Evolutionary conservation across 306 rosid species (phyloP), one percentile per base, ranked within the genome.

Genomic region (Ormosia semicastrata): DNA sequence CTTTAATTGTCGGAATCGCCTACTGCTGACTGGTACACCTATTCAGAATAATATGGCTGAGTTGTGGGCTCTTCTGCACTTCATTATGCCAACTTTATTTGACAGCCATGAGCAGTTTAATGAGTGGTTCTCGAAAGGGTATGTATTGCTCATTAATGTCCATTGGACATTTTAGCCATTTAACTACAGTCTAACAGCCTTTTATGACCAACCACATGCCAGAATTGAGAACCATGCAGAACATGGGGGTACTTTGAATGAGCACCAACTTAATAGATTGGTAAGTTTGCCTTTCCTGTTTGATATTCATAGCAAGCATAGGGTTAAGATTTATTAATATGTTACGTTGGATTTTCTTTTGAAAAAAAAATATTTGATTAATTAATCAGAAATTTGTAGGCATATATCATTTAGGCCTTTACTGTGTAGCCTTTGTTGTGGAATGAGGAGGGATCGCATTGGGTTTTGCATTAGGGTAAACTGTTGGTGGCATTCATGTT

Each of bases 101-200:
- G 99, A 95, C 78, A 95, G 99, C 90, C 99, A 95, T 7, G 98
- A 95, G 76, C 99, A 95, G 83, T 95, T 95, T 79, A 95, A 95
- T 84, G 99, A 95, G 90, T 95, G 99, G 99, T 95, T 95, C 85
- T 95, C 99, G 52, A 95, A 93, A 92, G 99, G 99, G 99, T 95
- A 89, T 47, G 84, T 66, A 53, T 84, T 62, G 73, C 82, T 47
- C 30, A 44, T 75, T 68, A 34, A 71, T 75, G 66, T 78, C 64
- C 2, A n/a, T 4, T 77, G 76, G 18, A 73, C 36, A 43, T 70
- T 78, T 40, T 73, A 10, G 59, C 69, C 46, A 69, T 75, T 64
- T 79, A 81, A 44, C 65, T 32, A 34, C 6, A 2, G 67, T 49
- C 75, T 83, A 50, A 76, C 80, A 0, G 54, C 60, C 44, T 81